Evolutionary conservation across 805 yeast genomes (phyloP), one percentile per base, ranked within the genome.

Genomic region (Cyberlindnera samutprakarnensis): DNA sequence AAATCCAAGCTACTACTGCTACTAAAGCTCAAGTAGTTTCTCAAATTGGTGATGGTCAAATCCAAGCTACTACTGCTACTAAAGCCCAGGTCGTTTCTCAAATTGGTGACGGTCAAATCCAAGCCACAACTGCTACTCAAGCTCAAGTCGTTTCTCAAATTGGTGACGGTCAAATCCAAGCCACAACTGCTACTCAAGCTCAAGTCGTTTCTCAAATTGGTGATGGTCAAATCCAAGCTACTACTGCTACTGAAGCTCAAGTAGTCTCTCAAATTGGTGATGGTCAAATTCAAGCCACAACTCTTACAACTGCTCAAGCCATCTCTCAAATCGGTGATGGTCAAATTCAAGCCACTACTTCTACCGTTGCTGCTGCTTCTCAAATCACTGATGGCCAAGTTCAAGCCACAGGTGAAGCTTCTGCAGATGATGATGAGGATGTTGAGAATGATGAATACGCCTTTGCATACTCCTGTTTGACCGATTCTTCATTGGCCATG

Each of bases 321-420:
- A 57, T 71, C 30, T 54, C 70, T 42, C 76, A 70, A 54, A 72
- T 71, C 37, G 68, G 64, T 44, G 81, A 75, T 44, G 79, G 79
- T 51, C 79, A 74, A 57, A 61, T 72, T 51, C 79, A 58, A 41
- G 62, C 69, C 14, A 35, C 42, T 8, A 35, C 42, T 27, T 59
- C 66, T 32, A 34, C 48, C 16, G 28, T 49, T 12, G 35, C 68
- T 24, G 54, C 68, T 23, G 39, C 32, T n/a, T 43, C 47, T 18
- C 47, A 43, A 35, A 43, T 43, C 22, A 27, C 32, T 20, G 48
- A 44, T 28, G 48, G 48, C 30, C 48, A 44, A 36, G 38, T 44
- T 33, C 48, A 44, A 42, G 48, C 48, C 25, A 30, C 49, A 13
- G 23, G 47, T 22, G 11, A 41, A 18, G 25, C 33, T 11, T 27